Percentiles rank a stretch among this genome's conserved stretches.
These are phyloP conservation scores for Globisporangium iwayamae DNA, from an alignment of 352 stramenopile genomes.

Conservation along the genomic window DNA sequence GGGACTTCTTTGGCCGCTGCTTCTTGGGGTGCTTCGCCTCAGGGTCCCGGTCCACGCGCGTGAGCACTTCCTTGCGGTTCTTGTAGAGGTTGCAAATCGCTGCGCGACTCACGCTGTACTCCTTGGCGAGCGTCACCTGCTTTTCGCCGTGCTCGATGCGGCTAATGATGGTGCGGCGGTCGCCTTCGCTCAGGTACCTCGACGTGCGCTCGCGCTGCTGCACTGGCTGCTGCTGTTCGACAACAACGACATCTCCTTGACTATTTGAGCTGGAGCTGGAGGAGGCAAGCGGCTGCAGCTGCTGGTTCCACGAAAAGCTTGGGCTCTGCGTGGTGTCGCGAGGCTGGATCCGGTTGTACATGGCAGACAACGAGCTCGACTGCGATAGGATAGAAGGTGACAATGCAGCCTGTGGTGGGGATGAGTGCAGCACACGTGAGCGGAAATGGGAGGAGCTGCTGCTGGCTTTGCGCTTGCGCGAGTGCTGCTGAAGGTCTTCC, in stretches of 20 bases:
- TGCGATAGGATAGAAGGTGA: background rate
- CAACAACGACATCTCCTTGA: background rate
- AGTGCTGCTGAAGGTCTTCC: background rate
- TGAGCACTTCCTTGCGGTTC: slow-evolving; percentile 44
- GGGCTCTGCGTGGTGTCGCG: background rate
- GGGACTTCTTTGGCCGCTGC: slow-evolving; percentile 1
- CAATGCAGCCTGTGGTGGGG: background rate
- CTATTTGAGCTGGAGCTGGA: background rate
- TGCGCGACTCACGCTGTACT: slow-evolving; percentile 44
- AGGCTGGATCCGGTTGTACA: slow-evolving; percentile 1
- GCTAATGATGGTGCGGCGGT: slow-evolving; percentile 40
- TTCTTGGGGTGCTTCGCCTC: slow-evolving; percentile 23
- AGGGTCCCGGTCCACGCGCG: slow-evolving; percentile 25
- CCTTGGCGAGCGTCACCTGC: slow-evolving; percentile 41
- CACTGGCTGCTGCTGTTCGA: background rate
- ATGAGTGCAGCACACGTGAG: background rate
- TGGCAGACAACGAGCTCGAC: background rate
- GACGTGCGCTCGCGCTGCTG: slow-evolving; percentile 37
- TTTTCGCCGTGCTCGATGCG: slow-evolving; percentile 45
- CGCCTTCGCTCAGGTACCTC: slow-evolving; percentile 39
- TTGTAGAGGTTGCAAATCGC: slow-evolving; percentile 62
- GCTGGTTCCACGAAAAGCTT: slow-evolving; percentile 3
- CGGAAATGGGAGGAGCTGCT: background rate
- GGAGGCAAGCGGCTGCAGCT: background rate
- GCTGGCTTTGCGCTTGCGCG: slow-evolving; percentile 11